Percentiles rank a stretch among this genome's conserved stretches.
phyloP scores from a whole-genome alignment of 1,139 yeast genomes.

The Hansenula lynferdii region DNA sequence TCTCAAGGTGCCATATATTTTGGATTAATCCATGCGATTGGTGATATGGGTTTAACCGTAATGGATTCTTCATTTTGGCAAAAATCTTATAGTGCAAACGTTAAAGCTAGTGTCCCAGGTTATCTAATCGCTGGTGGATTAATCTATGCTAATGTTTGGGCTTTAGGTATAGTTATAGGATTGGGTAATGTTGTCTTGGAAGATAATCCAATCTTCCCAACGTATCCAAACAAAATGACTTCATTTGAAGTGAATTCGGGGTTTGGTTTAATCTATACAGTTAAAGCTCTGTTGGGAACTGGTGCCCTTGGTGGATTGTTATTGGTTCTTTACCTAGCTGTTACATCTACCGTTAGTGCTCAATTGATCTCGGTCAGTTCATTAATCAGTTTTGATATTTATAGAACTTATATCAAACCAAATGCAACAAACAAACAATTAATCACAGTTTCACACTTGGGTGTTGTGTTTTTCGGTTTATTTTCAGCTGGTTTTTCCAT shows the following conservation, averaged over 20 bases:
- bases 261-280: constrained; percentile 45
- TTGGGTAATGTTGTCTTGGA: constrained; percentile 42
- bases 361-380: constrained; percentile 48
- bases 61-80: constrained; percentile 49
- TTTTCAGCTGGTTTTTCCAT: constrained; percentile 45
- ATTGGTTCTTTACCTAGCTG: constrained; percentile 44
- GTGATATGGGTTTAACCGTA: constrained; percentile 46
- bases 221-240: constrained; percentile 38
- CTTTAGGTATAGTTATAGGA: constrained; percentile 36
- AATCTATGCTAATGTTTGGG: constrained; percentile 34
- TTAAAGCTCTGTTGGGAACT: constrained; percentile 43
- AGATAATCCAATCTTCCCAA: constrained; percentile 41
- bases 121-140: constrained; percentile 31
- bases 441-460: constrained; percentile 38
- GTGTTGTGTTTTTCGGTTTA: constrained; percentile 40
- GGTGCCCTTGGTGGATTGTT: constrained; percentile 44
- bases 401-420: constrained; percentile 42
- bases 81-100: constrained; percentile 32
- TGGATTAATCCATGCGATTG: constrained; percentile 45
- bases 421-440: constrained; percentile 41
- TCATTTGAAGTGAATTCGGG: constrained; percentile 41
- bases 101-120: constrained; percentile 35
- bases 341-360: constrained; percentile 52
- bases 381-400: constrained; percentile 44
- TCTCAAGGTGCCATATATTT: constrained; percentile 40